phyloP scores from a whole-genome alignment of 148 eudicot genomes.

The Camellia granthamiana region DNA sequence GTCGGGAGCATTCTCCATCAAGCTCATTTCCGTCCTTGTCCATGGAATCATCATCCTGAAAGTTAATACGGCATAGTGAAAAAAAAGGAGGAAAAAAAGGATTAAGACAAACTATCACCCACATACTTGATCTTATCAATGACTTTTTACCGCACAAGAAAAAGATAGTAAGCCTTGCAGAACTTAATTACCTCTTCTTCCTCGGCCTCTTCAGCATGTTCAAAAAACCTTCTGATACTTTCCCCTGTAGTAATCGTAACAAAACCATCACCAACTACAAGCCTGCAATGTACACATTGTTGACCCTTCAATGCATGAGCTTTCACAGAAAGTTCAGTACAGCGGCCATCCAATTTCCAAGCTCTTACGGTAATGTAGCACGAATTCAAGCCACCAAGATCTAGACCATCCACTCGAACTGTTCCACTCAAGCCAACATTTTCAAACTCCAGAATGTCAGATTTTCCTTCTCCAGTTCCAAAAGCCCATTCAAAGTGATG shows the following conservation, averaged over 20 bases:
- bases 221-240: conserved; percentile 86
- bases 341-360: conserved; percentile 75
- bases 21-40: conserved; percentile 94
- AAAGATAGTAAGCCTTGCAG: background rate
- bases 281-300: conserved; percentile 91
- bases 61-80: conserved; percentile 2
- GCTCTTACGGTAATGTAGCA: conserved; percentile 93
- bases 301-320: conserved; percentile 94
- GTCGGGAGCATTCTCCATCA: conserved; percentile 98
- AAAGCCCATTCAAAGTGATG: conserved; percentile 98
- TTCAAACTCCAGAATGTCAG: conserved; percentile 85
- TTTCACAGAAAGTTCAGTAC: conserved; percentile 75
- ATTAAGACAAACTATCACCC: background rate
- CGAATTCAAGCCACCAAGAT: conserved; percentile 72
- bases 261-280: conserved; percentile 92
- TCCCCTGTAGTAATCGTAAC: conserved; percentile 77
- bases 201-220: conserved; percentile 98
- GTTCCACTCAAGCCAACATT: conserved; percentile 87
- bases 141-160: background rate
- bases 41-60: conserved; percentile 93
- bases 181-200: conserved; percentile 85
- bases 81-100: background rate
- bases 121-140: background rate
- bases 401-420: conserved; percentile 72
- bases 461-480: conserved; percentile 93